Conservation (phyloP, 306 rosid genomes). For the Hippophae rhamnoides region DNA sequence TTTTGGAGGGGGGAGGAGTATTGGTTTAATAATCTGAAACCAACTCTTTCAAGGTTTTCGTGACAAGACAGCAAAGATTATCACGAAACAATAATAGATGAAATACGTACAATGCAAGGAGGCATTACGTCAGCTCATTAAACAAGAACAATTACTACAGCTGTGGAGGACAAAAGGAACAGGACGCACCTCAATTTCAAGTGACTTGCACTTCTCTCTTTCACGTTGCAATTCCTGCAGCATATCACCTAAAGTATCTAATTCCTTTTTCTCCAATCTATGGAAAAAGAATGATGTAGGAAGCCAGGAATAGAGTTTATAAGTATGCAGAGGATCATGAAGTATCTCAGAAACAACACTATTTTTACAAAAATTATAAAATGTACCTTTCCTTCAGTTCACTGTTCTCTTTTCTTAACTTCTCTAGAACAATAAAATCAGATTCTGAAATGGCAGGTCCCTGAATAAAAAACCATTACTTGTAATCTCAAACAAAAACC, state of each 20-base stretch:
- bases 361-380: conserved; percentile 1
- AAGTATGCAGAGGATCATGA: neutral
- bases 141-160: neutral
- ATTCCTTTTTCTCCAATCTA: conserved; percentile 44
- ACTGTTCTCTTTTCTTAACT: conserved; percentile 56
- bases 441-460: conserved; percentile 12
- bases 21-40: too few relatives aligned
- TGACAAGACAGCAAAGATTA: too few relatives aligned
- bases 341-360: neutral
- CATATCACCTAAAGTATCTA: conserved; percentile 22
- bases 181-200: conserved; percentile 48
- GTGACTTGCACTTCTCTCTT: conserved; percentile 46
- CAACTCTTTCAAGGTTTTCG: too few relatives aligned
- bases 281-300: neutral
- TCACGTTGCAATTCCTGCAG: conserved; percentile 34
- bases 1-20: too few relatives aligned
- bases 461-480: conserved; percentile 27
- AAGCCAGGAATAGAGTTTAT: neutral
- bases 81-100: too few relatives aligned
- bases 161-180: neutral
- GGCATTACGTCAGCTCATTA: too few relatives aligned
- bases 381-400: conserved; percentile 59
- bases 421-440: conserved; percentile 24
- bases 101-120: too few relatives aligned
- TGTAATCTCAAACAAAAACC: conserved; percentile 26